Evolutionary conservation across 169 alveolate species (phyloP), one percentile per base, ranked within the genome.

Genomic region (Plasmodium cynomolgi): DNA sequence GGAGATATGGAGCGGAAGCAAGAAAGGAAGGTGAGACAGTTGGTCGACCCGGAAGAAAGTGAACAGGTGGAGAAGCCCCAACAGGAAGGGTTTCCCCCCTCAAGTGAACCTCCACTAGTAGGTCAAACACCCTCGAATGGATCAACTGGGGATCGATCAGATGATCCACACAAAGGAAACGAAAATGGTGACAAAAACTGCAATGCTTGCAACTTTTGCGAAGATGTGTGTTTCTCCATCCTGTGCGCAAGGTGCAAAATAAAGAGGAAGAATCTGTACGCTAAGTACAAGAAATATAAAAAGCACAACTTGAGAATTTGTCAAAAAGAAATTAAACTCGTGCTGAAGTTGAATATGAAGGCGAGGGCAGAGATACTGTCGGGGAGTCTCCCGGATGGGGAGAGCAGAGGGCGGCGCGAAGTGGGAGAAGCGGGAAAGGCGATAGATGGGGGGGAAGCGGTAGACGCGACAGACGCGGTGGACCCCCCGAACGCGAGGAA

Each of bases 121-220:
- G 23, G 62, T 50, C 23, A 50, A 50, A 13, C 62, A 2, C 0
- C 62, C 62, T 23, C 23, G 4, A 75, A 31, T 34, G 44, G 4
- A 3, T 20, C 37, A 75, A 11, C 26, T 17, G 9, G n/a, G 1
- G n/a, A 75, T 11, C 6, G 17, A 4, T 33, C 15, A 7, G 15
- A 20, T 68, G 77, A 20, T 4, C 56, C 71, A 0, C 17, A 31
- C 23, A 8, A 39, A 80, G 56, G 84, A 3, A 15, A 34, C 8
- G 90, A 54, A 47, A 72, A 47, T 5, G 29, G 8, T 0, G 44
- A 56, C 31, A 83, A 44, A 9, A 56, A 15, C 3, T 88, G 94
- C 50, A 41, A 88, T 68, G 94, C 94, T 0, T 88, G 94, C 41
- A 68, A 58, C 34, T 31, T 72, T 7, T 88, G 94, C 37, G 94